Evolutionary conservation across 2,329 filamentous ascomycete genomes (phyloP), one percentile per base, ranked within the genome.

Genomic region (Ophiostoma australiae): DNA sequence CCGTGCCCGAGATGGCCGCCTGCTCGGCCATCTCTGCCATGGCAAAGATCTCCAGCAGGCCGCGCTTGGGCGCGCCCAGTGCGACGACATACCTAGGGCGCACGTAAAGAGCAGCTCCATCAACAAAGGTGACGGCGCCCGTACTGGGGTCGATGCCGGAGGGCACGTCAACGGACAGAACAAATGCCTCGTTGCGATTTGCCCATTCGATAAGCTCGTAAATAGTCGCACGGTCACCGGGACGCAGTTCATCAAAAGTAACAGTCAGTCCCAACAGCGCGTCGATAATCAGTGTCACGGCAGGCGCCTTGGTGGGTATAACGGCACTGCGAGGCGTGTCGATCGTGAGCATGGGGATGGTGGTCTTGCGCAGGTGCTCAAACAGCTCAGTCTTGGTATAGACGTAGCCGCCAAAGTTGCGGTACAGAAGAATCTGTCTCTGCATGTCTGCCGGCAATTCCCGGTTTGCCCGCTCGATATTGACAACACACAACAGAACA

Each of bases 151-250:
- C 93, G 68, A 97, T 88, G 5, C 95, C 95, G 0, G 92, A 94
- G 0, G 95, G 95, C 6, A 96, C 88, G 78, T 97, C 94, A n/a
- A 99, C 87, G 0, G 93, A 91, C 27, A 99, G 82, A 3, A 95
- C 90, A 72, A 90, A 89, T 0, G 93, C 89, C 74, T 93, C 91
- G 77, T 90, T 92, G 74, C 93, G 90, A 78, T 97, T 98, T 2
- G 93, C 91, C 93, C 94, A 98, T 73, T 93, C 91, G 76, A 97
- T 95, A 77, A 97, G 87, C 77, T 96, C 91, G 77, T 96, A 94
- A 0, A 93, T 92, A 0, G 90, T 91, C 3, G 90, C 89, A 78
- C 96, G 92, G 74, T 97, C 91, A 20, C 91, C 90, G 1, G 90
- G 91, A 48, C 92, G 87, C 37, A 98, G 84, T 75, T 96, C 93